Evolutionary conservation across 768 basidiomycete genomes (phyloP), one percentile per base, ranked within the genome.

Genomic region (Arthromyces matolae): DNA sequence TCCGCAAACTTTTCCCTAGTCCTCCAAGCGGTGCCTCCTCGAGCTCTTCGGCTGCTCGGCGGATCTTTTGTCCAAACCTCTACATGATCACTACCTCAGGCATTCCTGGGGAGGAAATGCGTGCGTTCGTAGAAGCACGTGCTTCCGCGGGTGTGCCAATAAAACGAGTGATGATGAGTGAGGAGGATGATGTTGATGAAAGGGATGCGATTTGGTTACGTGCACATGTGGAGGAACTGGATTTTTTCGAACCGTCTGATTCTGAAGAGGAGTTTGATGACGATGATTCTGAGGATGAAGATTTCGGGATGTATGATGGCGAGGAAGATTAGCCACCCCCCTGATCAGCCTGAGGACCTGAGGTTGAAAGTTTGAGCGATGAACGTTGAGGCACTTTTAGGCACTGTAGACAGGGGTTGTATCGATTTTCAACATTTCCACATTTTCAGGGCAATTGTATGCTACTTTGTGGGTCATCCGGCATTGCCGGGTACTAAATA

Each of bases 181-280:
- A 71, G 44, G 60, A 68, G 0, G 77, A 78, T 40, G 60, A 65
- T 1, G 32, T 85, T n/a, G 54, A 61, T 0, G 42, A 55, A 1
- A 64, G 65, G 19, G 76, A 81, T 10, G 69, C 71, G 51, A 59
- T 58, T 32, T 86, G 83, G 84, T 57, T 86, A 31, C 67, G 61
- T 42, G 61, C 61, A 5, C 69, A 84, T 53, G 41, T 81, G 42
- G 73, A 79, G 48, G 64, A 64, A 25, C 70, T 86, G 13, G 76
- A 77, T 9, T 75, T 69, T 51, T 86, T 82, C 50, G 81, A 80
- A 48, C 72, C 78, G 27, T 81, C 80, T 24, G 82, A 79, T 41
- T 68, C 65, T 22, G 75, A 75, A 27, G 69, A 68, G 16, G 67
- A 63, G 31, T 57, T 61, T n/a, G 57, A 68, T 14, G 67, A 62